Evolutionary conservation across 768 basidiomycete species (phyloP).

Genomic region (Mycena capillaripes): DNA sequence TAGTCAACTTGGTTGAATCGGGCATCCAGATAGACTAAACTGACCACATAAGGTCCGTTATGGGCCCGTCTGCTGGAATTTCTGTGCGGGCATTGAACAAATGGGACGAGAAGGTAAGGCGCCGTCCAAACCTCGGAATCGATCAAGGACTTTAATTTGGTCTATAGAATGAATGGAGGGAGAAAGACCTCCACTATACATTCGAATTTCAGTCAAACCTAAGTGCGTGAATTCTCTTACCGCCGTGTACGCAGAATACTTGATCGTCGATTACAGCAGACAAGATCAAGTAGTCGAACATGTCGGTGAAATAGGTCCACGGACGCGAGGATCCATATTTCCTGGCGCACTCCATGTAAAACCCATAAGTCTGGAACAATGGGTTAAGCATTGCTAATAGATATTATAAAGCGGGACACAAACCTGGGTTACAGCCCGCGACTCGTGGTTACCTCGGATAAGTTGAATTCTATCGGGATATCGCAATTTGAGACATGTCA

Average conservation of each 20-base stretch:
- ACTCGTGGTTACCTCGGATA: constrained; percentile 97
- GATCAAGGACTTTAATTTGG: constrained; percentile 3
- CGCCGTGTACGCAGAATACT: constrained; percentile 99
- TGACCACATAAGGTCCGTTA: constrained; percentile 97
- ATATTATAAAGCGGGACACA: constrained; percentile 45
- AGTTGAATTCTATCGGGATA: constrained; percentile 97
- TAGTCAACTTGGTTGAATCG: not conserved
- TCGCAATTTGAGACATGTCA: constrained; percentile 95
- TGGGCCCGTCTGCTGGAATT: constrained; percentile 98
- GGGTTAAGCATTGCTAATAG: not conserved
- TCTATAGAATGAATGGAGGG: constrained; percentile 70
- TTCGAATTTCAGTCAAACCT: constrained; percentile 29
- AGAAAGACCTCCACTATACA: constrained; percentile 75
- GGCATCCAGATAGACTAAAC: not conserved
- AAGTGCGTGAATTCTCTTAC: constrained; percentile 55
- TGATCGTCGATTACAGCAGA: constrained; percentile 98
- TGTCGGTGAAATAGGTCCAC: constrained; percentile 99
- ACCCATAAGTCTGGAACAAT: constrained; percentile 88
- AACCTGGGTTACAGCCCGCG: constrained; percentile 96
- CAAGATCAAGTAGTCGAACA: constrained; percentile 98
- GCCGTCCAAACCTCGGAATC: constrained; percentile 57
- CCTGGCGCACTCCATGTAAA: constrained; percentile 97
- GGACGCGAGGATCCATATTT: constrained; percentile 97
- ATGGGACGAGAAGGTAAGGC: not conserved
- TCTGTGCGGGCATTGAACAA: constrained; percentile 53